Conservation (phyloP, 2,329 filamentous ascomycete species). For the Aspergillus pseudoglaucus region DNA sequence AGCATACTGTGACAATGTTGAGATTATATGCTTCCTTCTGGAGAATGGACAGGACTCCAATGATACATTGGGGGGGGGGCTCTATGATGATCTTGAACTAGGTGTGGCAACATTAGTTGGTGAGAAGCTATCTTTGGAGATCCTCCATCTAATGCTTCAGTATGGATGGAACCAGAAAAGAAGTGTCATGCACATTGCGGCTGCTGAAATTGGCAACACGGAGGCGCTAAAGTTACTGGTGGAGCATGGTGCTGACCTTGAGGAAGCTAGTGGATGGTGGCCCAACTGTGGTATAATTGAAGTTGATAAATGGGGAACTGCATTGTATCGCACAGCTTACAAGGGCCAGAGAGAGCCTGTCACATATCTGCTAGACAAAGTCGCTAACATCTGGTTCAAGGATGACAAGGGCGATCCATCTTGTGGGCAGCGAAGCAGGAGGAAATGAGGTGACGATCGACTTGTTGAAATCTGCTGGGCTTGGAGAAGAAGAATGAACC, state of each 20-base stretch:
- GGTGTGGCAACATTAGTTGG: not conserved
- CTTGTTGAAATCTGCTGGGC: not conserved
- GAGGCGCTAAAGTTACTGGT: not conserved
- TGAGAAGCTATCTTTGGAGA: not conserved
- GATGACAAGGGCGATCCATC: not conserved
- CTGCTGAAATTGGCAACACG: not conserved
- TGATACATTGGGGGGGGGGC: not conserved
- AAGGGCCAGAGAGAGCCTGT: not conserved
- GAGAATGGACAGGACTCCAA: slow-evolving; percentile 1
- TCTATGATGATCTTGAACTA: not conserved
- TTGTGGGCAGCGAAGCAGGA: not conserved
- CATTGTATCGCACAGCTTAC: not conserved
- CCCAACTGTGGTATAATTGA: not conserved
- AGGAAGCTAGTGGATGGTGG: not conserved
- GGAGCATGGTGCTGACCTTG: not conserved
- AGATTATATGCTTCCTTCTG: not conserved
- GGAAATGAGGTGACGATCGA: not conserved
- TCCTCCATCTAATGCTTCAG: not conserved
- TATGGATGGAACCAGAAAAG: not conserved
- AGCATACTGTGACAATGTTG: not conserved
- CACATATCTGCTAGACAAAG: not conserved
- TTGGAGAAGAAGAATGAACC: not conserved
- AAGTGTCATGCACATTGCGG: not conserved
- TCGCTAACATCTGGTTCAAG: not conserved
- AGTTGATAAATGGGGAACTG: not conserved